phyloP scores from a whole-genome alignment of 2,329 filamentous ascomycete species.

The Allantophomopsis cytisporea region DNA sequence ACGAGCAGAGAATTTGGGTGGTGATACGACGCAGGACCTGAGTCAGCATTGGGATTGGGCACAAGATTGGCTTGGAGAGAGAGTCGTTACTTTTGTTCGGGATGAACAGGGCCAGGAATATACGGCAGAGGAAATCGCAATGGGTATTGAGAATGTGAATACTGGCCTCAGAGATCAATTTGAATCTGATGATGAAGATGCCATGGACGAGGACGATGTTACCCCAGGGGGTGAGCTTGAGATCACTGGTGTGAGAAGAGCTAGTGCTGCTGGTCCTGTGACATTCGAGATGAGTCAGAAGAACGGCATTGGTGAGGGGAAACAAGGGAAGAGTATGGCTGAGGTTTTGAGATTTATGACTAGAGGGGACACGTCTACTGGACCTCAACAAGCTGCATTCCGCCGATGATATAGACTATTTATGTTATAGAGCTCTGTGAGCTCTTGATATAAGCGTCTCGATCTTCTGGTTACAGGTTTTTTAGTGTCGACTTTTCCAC shows the following conservation, averaged over 20 bases:
- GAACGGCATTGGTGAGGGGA: background rate
- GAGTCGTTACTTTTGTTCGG: conserved; percentile 26
- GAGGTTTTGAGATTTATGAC: conserved; percentile 35
- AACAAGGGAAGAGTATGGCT: conserved; percentile 18
- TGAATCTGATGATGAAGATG: conserved; percentile 14
- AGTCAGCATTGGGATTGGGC: conserved; percentile 39
- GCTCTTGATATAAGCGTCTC: too few relatives aligned
- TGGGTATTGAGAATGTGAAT: conserved; percentile 54
- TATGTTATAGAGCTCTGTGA: too few relatives aligned
- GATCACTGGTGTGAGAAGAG: background rate
- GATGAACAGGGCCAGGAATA: conserved; percentile 49
- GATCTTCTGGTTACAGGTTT: too few relatives aligned
- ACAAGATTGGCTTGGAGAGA: conserved; percentile 24
- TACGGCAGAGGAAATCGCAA: conserved; percentile 55
- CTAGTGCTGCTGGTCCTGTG: background rate
- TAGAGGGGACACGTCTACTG: conserved; percentile 20
- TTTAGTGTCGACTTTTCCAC: too few relatives aligned
- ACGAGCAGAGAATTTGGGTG: conserved; percentile 18
- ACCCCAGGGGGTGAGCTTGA: background rate
- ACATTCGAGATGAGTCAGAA: background rate
- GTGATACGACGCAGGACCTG: conserved; percentile 29
- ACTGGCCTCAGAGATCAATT: conserved; percentile 49
- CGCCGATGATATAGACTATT: too few relatives aligned
- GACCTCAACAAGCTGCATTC: background rate
- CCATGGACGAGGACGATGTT: background rate